Conservation (phyloP, 129 eudicot genomes). For the Centrapalus pauciflorus region DNA sequence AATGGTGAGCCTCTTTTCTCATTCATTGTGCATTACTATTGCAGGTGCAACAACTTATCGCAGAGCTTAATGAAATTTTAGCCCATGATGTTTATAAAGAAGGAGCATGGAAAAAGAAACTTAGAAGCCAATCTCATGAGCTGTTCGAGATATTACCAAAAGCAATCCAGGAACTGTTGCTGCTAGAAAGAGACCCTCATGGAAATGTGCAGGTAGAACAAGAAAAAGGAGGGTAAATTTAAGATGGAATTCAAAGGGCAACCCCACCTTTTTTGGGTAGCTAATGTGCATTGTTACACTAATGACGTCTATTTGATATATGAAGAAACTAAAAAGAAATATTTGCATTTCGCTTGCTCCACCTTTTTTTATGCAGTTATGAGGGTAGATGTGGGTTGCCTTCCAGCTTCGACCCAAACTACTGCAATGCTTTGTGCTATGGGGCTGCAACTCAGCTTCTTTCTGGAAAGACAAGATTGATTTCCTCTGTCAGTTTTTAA, state of each 20-base stretch:
- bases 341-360: background rate
- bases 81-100: slow-evolving; percentile 81
- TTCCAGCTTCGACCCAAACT: slow-evolving; percentile 76
- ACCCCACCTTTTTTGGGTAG: slow-evolving; percentile 98
- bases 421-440: slow-evolving; percentile 94
- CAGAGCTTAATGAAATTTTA: slow-evolving; percentile 94
- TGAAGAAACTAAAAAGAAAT: background rate
- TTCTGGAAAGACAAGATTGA: slow-evolving; percentile 85
- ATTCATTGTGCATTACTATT: slow-evolving; percentile 2
- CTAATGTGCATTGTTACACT: slow-evolving; percentile 5
- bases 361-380: slow-evolving; percentile 41
- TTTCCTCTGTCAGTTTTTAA: slow-evolving; percentile 62
- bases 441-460: slow-evolving; percentile 92
- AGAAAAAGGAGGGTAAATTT: slow-evolving; percentile 51
- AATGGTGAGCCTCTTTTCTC: background rate
- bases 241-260: slow-evolving; percentile 65
- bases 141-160: slow-evolving; percentile 77
- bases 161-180: slow-evolving; percentile 83
- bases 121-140: slow-evolving; percentile 55
- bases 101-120: slow-evolving; percentile 91
- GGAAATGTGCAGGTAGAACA: slow-evolving; percentile 95
- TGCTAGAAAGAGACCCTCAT: slow-evolving; percentile 99
- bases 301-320: background rate
- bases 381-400: slow-evolving; percentile 99
- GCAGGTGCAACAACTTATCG: slow-evolving; percentile 88